Conservation (phyloP, 352 stramenopile species). For the Phytophthora idaei region DNA sequence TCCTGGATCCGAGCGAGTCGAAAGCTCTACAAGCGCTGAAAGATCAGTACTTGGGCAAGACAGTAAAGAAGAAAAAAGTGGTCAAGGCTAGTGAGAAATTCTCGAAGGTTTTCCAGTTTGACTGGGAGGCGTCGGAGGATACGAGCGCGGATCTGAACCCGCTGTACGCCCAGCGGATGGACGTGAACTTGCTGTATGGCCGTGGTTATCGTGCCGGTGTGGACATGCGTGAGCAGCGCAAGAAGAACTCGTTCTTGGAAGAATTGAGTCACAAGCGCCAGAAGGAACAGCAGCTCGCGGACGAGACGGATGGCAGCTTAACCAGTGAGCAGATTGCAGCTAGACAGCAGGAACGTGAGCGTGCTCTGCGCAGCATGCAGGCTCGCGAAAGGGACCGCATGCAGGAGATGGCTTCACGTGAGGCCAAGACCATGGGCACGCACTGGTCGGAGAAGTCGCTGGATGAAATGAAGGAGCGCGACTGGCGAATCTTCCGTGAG, state of each 20-base stretch:
- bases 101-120: constrained; percentile 93
- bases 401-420: constrained; percentile 66
- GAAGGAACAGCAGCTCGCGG: constrained; percentile 70
- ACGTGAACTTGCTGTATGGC: constrained; percentile 92
- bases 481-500: constrained; percentile 99
- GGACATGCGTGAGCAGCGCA: constrained; percentile 93
- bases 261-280: constrained; percentile 89
- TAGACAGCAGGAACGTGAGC: constrained; percentile 74
- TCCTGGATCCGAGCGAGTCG: constrained; percentile 55
- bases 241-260: constrained; percentile 89
- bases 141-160: constrained; percentile 92
- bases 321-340: constrained; percentile 63
- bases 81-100: constrained; percentile 94
- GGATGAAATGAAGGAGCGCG: constrained; percentile 94
- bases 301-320: constrained; percentile 68
- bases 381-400: constrained; percentile 61
- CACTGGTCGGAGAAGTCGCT: constrained; percentile 96
- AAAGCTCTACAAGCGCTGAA: constrained; percentile 86
- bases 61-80: constrained; percentile 87
- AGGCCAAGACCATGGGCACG: constrained; percentile 75
- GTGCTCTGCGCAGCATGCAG: constrained; percentile 76
- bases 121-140: constrained; percentile 93
- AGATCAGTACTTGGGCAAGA: constrained; percentile 91
- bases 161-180: constrained; percentile 87
- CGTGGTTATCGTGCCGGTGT: constrained; percentile 93